phyloP scores from a whole-genome alignment of 1,284 basidiomycete genomes.

The Boletus smithii region DNA sequence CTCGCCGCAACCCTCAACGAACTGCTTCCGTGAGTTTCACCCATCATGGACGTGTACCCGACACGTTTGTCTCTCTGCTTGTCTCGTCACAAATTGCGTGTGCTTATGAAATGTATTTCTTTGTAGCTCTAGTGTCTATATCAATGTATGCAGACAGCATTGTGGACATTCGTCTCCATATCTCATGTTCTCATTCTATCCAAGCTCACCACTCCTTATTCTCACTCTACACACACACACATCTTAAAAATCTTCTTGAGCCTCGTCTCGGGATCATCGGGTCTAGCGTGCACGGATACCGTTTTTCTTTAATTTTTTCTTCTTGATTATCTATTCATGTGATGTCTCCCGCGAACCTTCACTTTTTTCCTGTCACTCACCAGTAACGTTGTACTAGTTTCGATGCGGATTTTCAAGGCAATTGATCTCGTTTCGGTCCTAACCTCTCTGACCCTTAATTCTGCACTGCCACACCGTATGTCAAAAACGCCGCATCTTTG shows the following conservation, averaged over 20 bases:
- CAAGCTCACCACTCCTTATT: not conserved
- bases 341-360: not conserved
- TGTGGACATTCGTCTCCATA: conserved; percentile 7
- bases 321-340: not conserved
- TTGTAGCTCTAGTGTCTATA: conserved; percentile 15
- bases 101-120: conserved; percentile 15
- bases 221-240: not conserved
- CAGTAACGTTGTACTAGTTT: conserved; percentile 6
- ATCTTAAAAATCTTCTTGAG: not conserved
- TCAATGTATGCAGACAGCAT: conserved; percentile 3
- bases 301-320: not conserved
- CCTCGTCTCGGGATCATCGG: not conserved
- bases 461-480: not conserved
- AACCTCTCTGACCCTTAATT: too few relatives aligned
- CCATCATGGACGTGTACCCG: not conserved
- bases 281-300: not conserved
- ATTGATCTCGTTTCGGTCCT: not conserved
- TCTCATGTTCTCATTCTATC: not conserved
- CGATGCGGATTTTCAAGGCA: not conserved
- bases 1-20: not conserved
- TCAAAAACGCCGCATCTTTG: too few relatives aligned
- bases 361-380: not conserved
- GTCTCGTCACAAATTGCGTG: not conserved
- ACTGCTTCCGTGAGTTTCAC: conserved; percentile 19
- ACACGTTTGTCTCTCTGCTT: not conserved